Conservation (phyloP, 495 filamentous ascomycete genomes). For the Hypoxylon perforatum region DNA sequence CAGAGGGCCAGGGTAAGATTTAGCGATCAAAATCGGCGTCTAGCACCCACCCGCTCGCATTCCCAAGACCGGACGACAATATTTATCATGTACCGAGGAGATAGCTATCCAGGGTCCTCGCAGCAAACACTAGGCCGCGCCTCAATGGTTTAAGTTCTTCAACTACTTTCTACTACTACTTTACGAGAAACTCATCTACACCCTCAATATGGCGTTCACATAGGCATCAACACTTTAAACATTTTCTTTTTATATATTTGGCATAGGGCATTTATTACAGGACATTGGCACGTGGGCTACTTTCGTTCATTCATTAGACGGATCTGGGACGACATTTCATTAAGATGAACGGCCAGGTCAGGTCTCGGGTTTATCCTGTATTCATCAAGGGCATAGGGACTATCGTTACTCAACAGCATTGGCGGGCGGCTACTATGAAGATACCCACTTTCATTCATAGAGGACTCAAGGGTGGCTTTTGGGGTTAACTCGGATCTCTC, state of each 20-base stretch:
- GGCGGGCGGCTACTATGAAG: slow-evolving; percentile 15
- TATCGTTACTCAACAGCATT: slow-evolving; percentile 1
- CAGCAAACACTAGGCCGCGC: slow-evolving; percentile 9
- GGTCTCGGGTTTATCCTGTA: too few species aligned
- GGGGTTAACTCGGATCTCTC: neutral
- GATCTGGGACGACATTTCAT: neutral
- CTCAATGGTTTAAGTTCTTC: slow-evolving; percentile 1
- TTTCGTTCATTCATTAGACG: slow-evolving; percentile 12
- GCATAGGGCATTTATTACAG: neutral
- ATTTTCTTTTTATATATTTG: neutral
- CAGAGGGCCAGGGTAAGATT: slow-evolving; percentile 10
- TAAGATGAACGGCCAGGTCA: neutral
- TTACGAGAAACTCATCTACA: neutral
- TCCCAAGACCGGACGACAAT: slow-evolving; percentile 32
- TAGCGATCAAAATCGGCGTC: slow-evolving; percentile 9
- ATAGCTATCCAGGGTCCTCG: slow-evolving; percentile 5
- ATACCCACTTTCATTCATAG: slow-evolving; percentile 27
- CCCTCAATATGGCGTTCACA: slow-evolving; percentile 7
- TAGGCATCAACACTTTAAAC: neutral
- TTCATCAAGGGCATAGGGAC: slow-evolving; percentile 1
- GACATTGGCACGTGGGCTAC: neutral
- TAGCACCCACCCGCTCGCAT: neutral
- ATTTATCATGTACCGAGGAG: slow-evolving; percentile 35
- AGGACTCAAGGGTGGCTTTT: neutral
- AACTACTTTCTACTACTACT: neutral